phyloP scores from a whole-genome alignment of 2,329 filamentous ascomycete genomes.

The Xylaria sp. region DNA sequence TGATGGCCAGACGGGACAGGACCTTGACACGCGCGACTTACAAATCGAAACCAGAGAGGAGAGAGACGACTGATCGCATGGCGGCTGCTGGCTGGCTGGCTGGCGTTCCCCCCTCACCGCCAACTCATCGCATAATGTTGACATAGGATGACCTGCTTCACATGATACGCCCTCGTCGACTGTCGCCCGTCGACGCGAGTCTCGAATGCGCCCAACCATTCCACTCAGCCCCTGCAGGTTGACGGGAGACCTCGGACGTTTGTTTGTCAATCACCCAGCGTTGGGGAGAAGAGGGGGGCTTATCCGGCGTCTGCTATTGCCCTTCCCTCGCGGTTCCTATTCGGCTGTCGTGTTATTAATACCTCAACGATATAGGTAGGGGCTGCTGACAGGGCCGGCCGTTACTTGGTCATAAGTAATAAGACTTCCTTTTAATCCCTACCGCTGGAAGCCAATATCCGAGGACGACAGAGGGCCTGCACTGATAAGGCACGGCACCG shows the following conservation, averaged over 20 bases:
- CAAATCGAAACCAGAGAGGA: slow-evolving; percentile 26
- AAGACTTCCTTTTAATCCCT: slow-evolving; percentile 27
- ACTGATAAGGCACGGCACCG: slow-evolving; percentile 32
- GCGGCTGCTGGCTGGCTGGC: not conserved
- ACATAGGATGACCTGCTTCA: slow-evolving; percentile 24
- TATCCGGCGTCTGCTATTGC: slow-evolving; percentile 32
- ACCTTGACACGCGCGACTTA: slow-evolving; percentile 29
- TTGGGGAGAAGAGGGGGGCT: slow-evolving; percentile 14
- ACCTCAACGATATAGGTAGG: slow-evolving; percentile 37
- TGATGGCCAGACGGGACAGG: slow-evolving; percentile 14
- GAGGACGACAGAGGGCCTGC: slow-evolving; percentile 19
- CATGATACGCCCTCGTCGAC: slow-evolving; percentile 30
- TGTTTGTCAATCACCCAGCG: slow-evolving; percentile 19
- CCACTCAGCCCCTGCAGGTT: slow-evolving; percentile 32
- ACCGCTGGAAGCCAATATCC: slow-evolving; percentile 27
- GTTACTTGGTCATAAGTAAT: slow-evolving; percentile 29
- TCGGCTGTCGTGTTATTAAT: slow-evolving; percentile 34
- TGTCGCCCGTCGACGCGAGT: slow-evolving; percentile 23
- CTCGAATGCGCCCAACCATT: slow-evolving; percentile 27
- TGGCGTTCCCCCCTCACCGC: slow-evolving; percentile 25
- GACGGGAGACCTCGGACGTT: slow-evolving; percentile 19
- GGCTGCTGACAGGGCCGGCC: slow-evolving; percentile 29
- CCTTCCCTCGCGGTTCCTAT: slow-evolving; percentile 16
- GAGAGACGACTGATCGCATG: slow-evolving; percentile 13
- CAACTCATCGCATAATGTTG: slow-evolving; percentile 33